Percentiles rank a stretch among this genome's conserved stretches.
phyloP scores from a whole-genome alignment of 305 asterid species.

The Stenogyne calaminthoides region DNA sequence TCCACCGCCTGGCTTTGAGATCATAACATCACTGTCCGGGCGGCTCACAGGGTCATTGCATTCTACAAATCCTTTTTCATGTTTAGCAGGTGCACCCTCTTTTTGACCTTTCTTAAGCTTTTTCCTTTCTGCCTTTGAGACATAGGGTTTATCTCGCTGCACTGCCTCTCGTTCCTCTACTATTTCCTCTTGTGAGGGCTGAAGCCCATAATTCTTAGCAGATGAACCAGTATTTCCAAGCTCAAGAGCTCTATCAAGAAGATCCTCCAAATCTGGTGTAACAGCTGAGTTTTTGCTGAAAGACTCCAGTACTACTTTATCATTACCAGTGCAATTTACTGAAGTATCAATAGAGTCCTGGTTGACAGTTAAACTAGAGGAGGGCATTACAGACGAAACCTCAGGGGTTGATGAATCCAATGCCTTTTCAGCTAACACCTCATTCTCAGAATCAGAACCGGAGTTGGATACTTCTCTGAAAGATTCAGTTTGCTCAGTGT shows the following conservation, averaged over 20 bases:
- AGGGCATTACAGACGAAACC: conserved; percentile 37
- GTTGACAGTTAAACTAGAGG: conserved; percentile 40
- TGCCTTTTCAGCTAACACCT: conserved; percentile 47
- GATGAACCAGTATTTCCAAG: conserved; percentile 76
- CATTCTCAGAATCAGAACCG: conserved; percentile 73
- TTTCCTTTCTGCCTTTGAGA: conserved; percentile 93
- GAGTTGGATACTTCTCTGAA: conserved; percentile 68
- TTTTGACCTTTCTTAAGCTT: conserved; percentile 83
- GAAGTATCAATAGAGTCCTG: conserved; percentile 32
- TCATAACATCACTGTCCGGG: conserved; percentile 40
- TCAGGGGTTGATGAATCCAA: conserved; percentile 37
- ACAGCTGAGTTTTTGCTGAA: conserved; percentile 42
- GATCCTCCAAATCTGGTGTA: conserved; percentile 72
- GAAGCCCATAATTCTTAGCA: conserved; percentile 60
- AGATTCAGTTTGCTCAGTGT: conserved; percentile 55
- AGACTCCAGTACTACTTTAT: conserved; percentile 32
- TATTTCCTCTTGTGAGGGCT: conserved; percentile 46
- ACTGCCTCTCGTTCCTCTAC: conserved; percentile 43
- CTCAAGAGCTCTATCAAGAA: conserved; percentile 92
- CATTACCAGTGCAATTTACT: conserved; percentile 31
- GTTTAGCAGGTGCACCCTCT: conserved; percentile 45
- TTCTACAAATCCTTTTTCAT: conserved; percentile 44
- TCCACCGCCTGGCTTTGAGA: conserved; percentile 53
- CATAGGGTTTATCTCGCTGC: conserved; percentile 76
- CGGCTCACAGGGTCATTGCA: conserved; percentile 33